Percentiles rank a stretch among this genome's conserved stretches.
Conservation (phyloP, 176 grass and related monocot genomes). For the Phoenix roebelenii region DNA sequence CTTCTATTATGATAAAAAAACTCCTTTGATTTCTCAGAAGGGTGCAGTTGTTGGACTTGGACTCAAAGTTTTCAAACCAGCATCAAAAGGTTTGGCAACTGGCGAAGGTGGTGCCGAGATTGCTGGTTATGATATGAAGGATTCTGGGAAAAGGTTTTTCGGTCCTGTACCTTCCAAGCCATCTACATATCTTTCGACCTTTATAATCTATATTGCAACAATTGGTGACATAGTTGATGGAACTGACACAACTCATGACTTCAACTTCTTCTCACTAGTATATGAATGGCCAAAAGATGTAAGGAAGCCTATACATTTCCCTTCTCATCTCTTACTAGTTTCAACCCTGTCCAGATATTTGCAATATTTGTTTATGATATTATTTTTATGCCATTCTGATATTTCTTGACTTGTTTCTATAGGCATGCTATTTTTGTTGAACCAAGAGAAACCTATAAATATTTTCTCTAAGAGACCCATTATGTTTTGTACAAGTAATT, state of each 20-base stretch:
- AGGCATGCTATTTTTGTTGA: too few relatives aligned
- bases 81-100: slow-evolving; percentile 21
- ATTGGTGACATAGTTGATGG: slow-evolving; percentile 98
- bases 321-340: not conserved
- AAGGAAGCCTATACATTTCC: slow-evolving; percentile 24
- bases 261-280: slow-evolving; percentile 96
- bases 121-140: slow-evolving; percentile 36
- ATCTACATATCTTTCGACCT: slow-evolving; percentile 84
- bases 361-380: slow-evolving; percentile 8
- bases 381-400: not conserved
- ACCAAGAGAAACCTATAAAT: too few relatives aligned
- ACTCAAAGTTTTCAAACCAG: slow-evolving; percentile 52
- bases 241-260: slow-evolving; percentile 95
- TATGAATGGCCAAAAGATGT: slow-evolving; percentile 97
- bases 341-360: not conserved
- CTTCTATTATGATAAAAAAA: slow-evolving; percentile 41
- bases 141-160: slow-evolving; percentile 60
- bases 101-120: slow-evolving; percentile 36
- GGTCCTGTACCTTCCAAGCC: slow-evolving; percentile 61
- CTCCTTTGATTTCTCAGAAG: slow-evolving; percentile 54
- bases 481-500: too few relatives aligned
- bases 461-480: too few relatives aligned
- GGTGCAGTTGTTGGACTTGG: slow-evolving; percentile 69
- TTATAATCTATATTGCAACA: slow-evolving; percentile 94
- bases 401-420: too few relatives aligned